Percentiles rank a stretch among this genome's conserved stretches.
phyloP scores from a whole-genome alignment of 2,329 filamentous ascomycete genomes.

The Aureobasidium sp. region DNA sequence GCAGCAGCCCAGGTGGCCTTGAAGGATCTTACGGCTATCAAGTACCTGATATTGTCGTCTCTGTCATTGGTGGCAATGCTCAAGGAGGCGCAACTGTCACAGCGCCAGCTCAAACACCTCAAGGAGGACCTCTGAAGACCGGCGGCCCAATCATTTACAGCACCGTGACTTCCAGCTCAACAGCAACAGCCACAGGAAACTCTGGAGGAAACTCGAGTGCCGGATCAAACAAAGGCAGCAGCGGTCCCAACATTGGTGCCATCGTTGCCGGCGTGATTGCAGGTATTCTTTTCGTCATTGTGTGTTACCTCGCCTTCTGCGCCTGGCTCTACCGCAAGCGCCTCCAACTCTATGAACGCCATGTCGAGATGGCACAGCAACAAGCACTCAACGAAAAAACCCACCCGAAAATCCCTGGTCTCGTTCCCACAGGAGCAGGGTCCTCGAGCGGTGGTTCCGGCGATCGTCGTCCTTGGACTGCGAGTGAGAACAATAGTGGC shows the following conservation, averaged over 20 bases:
- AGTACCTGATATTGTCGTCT: constrained; percentile 58
- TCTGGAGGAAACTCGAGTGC: constrained; percentile 35
- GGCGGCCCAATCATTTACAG: constrained; percentile 60
- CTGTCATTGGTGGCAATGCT: constrained; percentile 60
- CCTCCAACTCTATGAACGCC: constrained; percentile 61
- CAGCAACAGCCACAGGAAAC: constrained; percentile 42
- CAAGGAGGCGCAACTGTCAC: constrained; percentile 64
- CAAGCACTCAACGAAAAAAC: constrained; percentile 40
- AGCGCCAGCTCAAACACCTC: constrained; percentile 55
- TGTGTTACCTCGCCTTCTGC: constrained; percentile 63
- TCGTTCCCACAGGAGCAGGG: constrained; percentile 23
- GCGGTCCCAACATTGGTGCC: constrained; percentile 45
- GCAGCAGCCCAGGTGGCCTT: constrained; percentile 49
- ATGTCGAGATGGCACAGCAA: constrained; percentile 59
- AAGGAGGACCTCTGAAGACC: constrained; percentile 63
- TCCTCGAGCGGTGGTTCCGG: constrained; percentile 16
- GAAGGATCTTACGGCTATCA: constrained; percentile 58
- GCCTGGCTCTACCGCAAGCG: constrained; percentile 67
- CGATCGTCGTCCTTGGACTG: neutral
- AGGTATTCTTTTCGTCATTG: constrained; percentile 55
- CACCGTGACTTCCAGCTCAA: constrained; percentile 49
- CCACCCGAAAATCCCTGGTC: constrained; percentile 23
- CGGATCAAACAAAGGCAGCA: constrained; percentile 28
- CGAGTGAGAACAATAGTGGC: constrained; percentile 7
- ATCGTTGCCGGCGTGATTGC: constrained; percentile 57